Evolutionary conservation across 164 flowering plant genomes (phyloP), one percentile per base, ranked within the genome.

Genomic region (Tetracentron sinense): DNA sequence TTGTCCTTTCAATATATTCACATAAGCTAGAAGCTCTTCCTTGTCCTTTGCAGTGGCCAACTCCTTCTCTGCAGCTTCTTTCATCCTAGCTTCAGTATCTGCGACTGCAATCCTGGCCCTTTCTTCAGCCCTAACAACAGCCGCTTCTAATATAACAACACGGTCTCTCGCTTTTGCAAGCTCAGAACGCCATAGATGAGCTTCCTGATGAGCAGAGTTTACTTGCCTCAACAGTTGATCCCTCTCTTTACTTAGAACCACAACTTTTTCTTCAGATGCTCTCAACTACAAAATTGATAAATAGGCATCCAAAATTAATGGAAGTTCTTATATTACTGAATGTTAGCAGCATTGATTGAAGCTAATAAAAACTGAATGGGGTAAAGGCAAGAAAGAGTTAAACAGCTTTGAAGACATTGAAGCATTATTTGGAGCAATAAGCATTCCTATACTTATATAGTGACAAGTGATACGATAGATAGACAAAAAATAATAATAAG

Each of bases 111-210:
- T 85, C 73, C 95, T 79, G 30, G 80, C 90, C 77, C 81, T 92
- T 84, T 94, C 99, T 66, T 91, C 97, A 42, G 96, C 97, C 74
- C 97, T 82, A 44, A 87, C 82, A 61, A 84, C 89, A 66, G 89
- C 92, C 69, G 79, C 99, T 78, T 95, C 97, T 67, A 95, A 69
- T 72, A 86, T 92, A 49, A 95, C 86, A 63, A 47, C 88, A 60
- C 80, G 92, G 28, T 92, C 99, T 73, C 94, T 84, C 70, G 99
- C 97, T 82, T 95, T 95, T 62, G 78, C 97, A 70, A 95, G 93
- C 82, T 95, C 99, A 68, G 90, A 77, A 52, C 99, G 96, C 99
- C 97, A 95, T 60, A 92, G 56, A 58, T 88, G 92, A 64, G 94
- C 92, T 72, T 92, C 97, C 66, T 82, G 88, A 70, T 74, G 14